Evolutionary conservation across 805 yeast genomes (phyloP).

Genomic region (Metschnikowia kunwiensis): DNA sequence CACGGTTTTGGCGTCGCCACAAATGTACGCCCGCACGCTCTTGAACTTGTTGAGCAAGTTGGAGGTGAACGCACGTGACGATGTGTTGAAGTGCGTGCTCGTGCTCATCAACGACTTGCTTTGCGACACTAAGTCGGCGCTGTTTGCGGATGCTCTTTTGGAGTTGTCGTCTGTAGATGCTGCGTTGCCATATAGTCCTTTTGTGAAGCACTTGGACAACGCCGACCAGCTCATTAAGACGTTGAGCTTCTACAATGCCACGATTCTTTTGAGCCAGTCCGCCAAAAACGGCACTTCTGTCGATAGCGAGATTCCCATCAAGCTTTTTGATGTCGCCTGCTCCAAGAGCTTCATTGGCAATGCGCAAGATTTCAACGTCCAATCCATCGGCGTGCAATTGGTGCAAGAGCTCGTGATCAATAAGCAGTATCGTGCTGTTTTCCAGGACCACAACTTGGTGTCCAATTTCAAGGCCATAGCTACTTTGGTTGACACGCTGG

Average conservation of each 20-base stretch:
- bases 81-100: conserved; percentile 61
- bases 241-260: conserved; percentile 53
- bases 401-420: conserved; percentile 57
- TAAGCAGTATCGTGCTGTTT: conserved; percentile 51
- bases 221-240: conserved; percentile 56
- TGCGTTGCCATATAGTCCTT: conserved; percentile 52
- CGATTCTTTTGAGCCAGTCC: conserved; percentile 41
- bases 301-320: conserved; percentile 38
- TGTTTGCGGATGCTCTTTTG: conserved; percentile 39
- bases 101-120: conserved; percentile 60
- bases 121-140: conserved; percentile 33
- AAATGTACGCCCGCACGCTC: conserved; percentile 52
- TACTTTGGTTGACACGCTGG: conserved; percentile 27
- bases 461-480: conserved; percentile 33
- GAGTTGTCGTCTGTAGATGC: conserved; percentile 40
- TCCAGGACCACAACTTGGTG: conserved; percentile 37
- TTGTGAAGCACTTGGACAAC: conserved; percentile 49
- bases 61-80: conserved; percentile 48
- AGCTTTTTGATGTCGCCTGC: conserved; percentile 37
- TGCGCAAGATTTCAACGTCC: conserved; percentile 43
- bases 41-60: conserved; percentile 51
- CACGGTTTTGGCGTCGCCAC: conserved; percentile 43
- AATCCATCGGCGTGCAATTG: conserved; percentile 60
- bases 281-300: conserved; percentile 22
- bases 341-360: conserved; percentile 29